These are phyloP conservation scores for Scleroderma bovista DNA, from an alignment of 768 basidiomycete species.

Conservation along the genomic window DNA sequence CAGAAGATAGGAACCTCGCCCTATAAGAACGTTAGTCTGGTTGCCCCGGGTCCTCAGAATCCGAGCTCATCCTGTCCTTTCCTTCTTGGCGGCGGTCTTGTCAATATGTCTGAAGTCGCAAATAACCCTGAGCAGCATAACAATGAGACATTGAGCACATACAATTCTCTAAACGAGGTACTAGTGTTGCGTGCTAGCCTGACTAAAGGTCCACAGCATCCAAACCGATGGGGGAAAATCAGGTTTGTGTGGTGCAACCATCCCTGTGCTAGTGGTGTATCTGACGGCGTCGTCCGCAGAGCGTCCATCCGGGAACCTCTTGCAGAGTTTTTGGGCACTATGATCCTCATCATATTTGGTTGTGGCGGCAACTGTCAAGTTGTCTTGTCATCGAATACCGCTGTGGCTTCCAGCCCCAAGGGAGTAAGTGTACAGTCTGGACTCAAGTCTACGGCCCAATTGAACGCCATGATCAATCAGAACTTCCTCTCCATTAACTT, in stretches of 20 bases:
- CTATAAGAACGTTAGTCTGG: too few relatives aligned
- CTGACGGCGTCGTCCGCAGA: constrained; percentile 21
- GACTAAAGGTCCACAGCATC: constrained; percentile 8
- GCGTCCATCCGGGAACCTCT: constrained; percentile 49
- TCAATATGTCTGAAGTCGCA: too few relatives aligned
- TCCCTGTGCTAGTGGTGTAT: neutral
- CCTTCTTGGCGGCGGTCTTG: too few relatives aligned
- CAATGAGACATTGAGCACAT: too few relatives aligned
- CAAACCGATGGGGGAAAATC: constrained; percentile 51
- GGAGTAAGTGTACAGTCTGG: constrained; percentile 42
- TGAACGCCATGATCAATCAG: constrained; percentile 9
- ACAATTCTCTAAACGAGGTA: too few relatives aligned
- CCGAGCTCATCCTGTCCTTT: too few relatives aligned
- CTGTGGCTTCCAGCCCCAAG: constrained; percentile 42
- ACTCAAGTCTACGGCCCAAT: neutral
- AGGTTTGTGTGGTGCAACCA: constrained; percentile 37
- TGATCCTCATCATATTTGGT: constrained; percentile 56
- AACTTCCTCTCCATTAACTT: constrained; percentile 20
- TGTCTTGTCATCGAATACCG: constrained; percentile 40
- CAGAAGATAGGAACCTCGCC: too few relatives aligned
- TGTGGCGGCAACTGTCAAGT: constrained; percentile 54
- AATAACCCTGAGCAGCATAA: too few relatives aligned
- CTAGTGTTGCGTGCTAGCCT: too few relatives aligned
- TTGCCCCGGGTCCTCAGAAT: too few relatives aligned
- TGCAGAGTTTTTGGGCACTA: constrained; percentile 59